Conservation (phyloP, 345 rosid species). For the Sonneratia alba region DNA sequence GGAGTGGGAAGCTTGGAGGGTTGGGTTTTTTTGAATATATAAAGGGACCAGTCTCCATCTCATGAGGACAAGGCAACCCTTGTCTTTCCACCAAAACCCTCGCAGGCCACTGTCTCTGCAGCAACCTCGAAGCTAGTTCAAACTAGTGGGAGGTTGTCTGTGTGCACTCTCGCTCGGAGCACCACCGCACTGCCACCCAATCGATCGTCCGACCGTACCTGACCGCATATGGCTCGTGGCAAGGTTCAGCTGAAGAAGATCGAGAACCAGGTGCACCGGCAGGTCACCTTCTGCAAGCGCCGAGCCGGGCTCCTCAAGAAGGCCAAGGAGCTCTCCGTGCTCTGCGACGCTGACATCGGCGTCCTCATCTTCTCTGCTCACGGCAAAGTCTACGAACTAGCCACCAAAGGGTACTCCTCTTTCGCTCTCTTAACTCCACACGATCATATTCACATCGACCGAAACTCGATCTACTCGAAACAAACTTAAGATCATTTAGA, state of each 20-base stretch:
- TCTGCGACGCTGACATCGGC: constrained; percentile 90
- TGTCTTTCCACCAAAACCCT: constrained; percentile 1
- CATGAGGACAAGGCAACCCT: constrained; percentile 2
- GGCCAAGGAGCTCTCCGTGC: constrained; percentile 90
- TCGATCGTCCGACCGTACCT: too few species aligned
- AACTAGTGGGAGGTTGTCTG: constrained; percentile 85
- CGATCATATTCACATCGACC: too few species aligned
- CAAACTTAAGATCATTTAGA: too few species aligned
- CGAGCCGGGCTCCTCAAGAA: constrained; percentile 88
- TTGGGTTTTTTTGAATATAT: neutral
- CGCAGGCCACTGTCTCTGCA: constrained; percentile 14
- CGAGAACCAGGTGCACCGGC: constrained; percentile 86
- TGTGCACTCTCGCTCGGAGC: constrained; percentile 10
- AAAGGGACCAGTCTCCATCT: neutral
- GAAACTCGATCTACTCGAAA: too few species aligned
- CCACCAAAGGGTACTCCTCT: constrained; percentile 63
- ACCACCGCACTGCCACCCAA: neutral
- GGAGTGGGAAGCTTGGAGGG: neutral
- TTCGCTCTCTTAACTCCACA: neutral
- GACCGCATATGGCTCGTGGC: constrained; percentile 59
- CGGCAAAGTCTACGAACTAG: constrained; percentile 78
- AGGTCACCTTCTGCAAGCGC: constrained; percentile 98
- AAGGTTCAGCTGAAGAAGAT: constrained; percentile 81
- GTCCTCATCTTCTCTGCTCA: constrained; percentile 65
- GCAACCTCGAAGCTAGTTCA: constrained; percentile 93